Conservation (phyloP, 2,329 filamentous ascomycete genomes). For the Fusarium nelsonii region DNA sequence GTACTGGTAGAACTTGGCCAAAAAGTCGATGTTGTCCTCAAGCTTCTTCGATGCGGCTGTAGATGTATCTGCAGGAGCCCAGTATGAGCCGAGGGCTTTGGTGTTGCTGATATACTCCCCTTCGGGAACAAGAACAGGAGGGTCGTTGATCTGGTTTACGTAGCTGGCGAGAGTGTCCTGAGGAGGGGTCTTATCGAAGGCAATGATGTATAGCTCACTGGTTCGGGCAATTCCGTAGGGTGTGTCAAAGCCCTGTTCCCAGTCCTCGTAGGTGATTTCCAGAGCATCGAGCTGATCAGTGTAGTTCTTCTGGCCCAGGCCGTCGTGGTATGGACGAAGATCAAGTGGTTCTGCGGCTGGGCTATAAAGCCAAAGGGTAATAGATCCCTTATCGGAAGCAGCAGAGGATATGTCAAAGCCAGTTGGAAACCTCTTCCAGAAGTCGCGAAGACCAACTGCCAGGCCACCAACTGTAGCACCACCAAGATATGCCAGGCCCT, state of each 20-base stretch:
- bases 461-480: constrained; percentile 69
- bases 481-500: constrained; percentile 70
- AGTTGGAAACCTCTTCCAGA: constrained; percentile 73
- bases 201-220: constrained; percentile 67
- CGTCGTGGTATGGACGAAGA: constrained; percentile 69
- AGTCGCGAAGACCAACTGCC: constrained; percentile 68
- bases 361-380: constrained; percentile 72
- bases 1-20: constrained; percentile 66
- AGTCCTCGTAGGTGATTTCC: constrained; percentile 74
- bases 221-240: constrained; percentile 70
- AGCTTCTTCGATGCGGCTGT: constrained; percentile 53
- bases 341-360: constrained; percentile 68
- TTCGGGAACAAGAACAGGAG: constrained; percentile 63
- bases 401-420: constrained; percentile 67
- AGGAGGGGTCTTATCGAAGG: constrained; percentile 65
- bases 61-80: constrained; percentile 57
- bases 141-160: constrained; percentile 61
- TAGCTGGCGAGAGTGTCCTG: constrained; percentile 59
- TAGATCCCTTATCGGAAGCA: constrained; percentile 60
- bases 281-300: constrained; percentile 69
- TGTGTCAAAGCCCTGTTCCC: constrained; percentile 65
- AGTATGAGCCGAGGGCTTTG: constrained; percentile 67
- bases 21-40: constrained; percentile 66
- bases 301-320: constrained; percentile 67
- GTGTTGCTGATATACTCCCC: constrained; percentile 64